These are phyloP conservation scores for Cryptosporidium sp. DNA, from an alignment of 169 alveolate genomes.

Conservation along the genomic window DNA sequence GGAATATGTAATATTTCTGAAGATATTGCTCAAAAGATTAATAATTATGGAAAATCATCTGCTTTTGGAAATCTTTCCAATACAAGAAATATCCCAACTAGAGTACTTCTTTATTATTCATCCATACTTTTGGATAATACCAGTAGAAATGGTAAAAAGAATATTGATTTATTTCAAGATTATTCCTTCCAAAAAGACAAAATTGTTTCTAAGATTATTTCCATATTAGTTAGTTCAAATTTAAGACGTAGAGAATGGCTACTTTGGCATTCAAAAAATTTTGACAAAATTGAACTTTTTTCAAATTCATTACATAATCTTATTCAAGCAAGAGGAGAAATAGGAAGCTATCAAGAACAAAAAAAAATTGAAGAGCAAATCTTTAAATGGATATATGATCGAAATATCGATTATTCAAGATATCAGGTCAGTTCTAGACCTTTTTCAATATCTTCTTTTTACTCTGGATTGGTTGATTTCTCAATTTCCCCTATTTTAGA, in stretches of 20 bases:
- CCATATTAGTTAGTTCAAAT: neutral
- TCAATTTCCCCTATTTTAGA: conserved; percentile 41
- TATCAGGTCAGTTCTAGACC: conserved; percentile 29
- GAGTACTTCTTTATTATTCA: conserved; percentile 42
- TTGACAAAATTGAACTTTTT: conserved; percentile 3
- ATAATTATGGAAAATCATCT: neutral
- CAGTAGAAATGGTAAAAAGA: neutral
- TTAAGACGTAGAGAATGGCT: conserved; percentile 58
- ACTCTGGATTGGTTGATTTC: conserved; percentile 2
- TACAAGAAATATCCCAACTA: conserved; percentile 32
- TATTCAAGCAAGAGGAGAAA: neutral
- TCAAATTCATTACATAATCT: conserved; percentile 31
- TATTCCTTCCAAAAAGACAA: neutral
- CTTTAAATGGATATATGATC: conserved; percentile 32
- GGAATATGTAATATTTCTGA: neutral
- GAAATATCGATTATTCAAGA: conserved; percentile 24
- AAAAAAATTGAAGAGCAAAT: conserved; percentile 14
- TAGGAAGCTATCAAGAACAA: neutral
- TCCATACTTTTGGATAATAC: conserved; percentile 3
- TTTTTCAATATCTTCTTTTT: neutral
- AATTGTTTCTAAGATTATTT: neutral
- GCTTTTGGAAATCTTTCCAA: neutral
- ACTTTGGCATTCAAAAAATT: conserved; percentile 48
- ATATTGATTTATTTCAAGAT: neutral
- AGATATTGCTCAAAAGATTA: neutral